These are phyloP conservation scores for Sherardia arvensis DNA, from an alignment of 257 asterid genomes.

Conservation along the genomic window DNA sequence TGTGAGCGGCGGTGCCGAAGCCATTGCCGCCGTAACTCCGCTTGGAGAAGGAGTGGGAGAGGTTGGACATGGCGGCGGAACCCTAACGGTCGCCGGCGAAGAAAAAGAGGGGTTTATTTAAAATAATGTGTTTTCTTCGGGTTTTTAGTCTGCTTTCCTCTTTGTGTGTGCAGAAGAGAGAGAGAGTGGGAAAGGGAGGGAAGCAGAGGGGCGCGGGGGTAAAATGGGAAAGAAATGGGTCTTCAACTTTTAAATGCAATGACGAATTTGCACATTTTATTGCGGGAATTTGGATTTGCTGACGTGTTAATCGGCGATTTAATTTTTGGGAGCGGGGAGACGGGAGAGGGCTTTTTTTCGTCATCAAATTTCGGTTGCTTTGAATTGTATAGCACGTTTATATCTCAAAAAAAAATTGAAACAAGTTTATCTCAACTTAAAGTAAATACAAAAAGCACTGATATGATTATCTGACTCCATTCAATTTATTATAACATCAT, in stretches of 20 bases:
- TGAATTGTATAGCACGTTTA: too few species aligned
- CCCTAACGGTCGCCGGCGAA: neutral
- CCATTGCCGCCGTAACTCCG: conserved; percentile 42
- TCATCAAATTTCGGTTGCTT: too few species aligned
- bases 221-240: conserved; percentile 8
- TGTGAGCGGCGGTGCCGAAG: conserved; percentile 38
- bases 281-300: conserved; percentile 2
- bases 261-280: conserved; percentile 1
- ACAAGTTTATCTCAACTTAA: too few species aligned
- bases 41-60: conserved; percentile 48
- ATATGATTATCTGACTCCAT: too few species aligned
- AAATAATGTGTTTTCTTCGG: neutral
- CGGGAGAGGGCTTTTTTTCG: neutral
- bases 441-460: too few species aligned
- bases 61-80: conserved; percentile 45
- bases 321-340: too few species aligned
- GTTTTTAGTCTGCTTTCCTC: neutral
- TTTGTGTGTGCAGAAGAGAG: conserved; percentile 2
- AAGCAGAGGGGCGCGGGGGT: conserved; percentile 7
- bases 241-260: neutral
- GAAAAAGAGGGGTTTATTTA: neutral
- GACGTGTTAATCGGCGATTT: conserved; percentile 7
- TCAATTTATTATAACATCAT: too few species aligned
- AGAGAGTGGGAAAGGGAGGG: conserved; percentile 1
- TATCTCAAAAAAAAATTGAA: too few species aligned